phyloP scores from a whole-genome alignment of 768 basidiomycete genomes.

The Phylloporus sp. region DNA sequence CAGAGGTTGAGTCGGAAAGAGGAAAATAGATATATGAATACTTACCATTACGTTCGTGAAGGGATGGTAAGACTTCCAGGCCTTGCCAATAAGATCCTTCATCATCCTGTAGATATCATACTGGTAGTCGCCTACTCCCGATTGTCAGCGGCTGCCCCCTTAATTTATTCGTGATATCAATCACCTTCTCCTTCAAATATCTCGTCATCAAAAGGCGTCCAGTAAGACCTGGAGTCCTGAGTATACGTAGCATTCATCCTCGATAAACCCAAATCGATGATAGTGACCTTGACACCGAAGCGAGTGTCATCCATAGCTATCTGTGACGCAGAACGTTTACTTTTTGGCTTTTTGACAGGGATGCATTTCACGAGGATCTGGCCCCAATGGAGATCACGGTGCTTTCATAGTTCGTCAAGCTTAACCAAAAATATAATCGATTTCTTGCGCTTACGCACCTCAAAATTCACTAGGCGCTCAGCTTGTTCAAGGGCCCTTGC shows the following conservation, averaged over 20 bases:
- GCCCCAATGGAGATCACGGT: conserved; percentile 98
- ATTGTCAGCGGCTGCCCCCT: conserved; percentile 10
- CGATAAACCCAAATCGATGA: conserved; percentile 94
- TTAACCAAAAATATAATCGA: not conserved
- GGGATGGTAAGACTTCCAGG: conserved; percentile 78
- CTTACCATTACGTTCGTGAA: conserved; percentile 88
- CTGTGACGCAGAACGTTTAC: conserved; percentile 30
- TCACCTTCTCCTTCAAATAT: conserved; percentile 89
- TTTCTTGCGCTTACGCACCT: conserved; percentile 50
- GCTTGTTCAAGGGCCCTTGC: conserved; percentile 71
- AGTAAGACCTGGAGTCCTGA: conserved; percentile 48
- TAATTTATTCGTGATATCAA: conserved; percentile 2
- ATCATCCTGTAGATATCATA: conserved; percentile 94
- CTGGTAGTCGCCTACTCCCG: conserved; percentile 73
- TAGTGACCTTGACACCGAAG: conserved; percentile 72
- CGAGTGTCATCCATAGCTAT: conserved; percentile 60
- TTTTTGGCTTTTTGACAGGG: conserved; percentile 33
- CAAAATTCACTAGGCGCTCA: conserved; percentile 78
- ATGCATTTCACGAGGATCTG: conserved; percentile 81
- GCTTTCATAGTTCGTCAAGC: conserved; percentile 45
- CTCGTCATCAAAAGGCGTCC: conserved; percentile 83
- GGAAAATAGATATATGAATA: not conserved
- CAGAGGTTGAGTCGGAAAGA: conserved; percentile 8
- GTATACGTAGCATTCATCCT: conserved; percentile 65
- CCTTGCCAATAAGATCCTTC: conserved; percentile 51